These are phyloP conservation scores for Petunia secreta DNA, from an alignment of 257 asterid genomes.

Conservation along the genomic window DNA sequence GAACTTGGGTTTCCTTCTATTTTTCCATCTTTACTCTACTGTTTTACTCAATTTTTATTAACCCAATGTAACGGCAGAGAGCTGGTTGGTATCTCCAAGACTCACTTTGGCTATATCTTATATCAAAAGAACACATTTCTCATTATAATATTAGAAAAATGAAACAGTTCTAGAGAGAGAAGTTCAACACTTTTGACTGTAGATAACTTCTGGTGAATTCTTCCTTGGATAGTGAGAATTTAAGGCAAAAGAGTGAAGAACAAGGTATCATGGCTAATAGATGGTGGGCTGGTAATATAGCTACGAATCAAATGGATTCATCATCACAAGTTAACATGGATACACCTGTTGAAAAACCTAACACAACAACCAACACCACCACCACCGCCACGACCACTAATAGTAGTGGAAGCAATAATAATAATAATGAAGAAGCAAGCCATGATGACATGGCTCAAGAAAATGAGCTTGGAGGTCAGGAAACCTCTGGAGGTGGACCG, in stretches of 20 bases:
- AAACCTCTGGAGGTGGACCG: slow-evolving; percentile 28
- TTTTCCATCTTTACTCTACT: neutral
- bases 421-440: slow-evolving; percentile 43
- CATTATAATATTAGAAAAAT: neutral
- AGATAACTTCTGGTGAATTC: slow-evolving; percentile 17
- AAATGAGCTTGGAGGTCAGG: neutral
- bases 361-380: slow-evolving; percentile 9
- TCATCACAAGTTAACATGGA: slow-evolving; percentile 49
- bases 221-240: slow-evolving; percentile 34
- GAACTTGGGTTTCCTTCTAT: slow-evolving; percentile 16
- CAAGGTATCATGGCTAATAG: slow-evolving; percentile 55
- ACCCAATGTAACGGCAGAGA: slow-evolving; percentile 26
- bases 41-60: neutral
- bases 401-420: slow-evolving; percentile 46
- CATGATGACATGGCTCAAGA: slow-evolving; percentile 41
- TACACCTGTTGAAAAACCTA: neutral
- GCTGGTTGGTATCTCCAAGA: slow-evolving; percentile 31
- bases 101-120: slow-evolving; percentile 34
- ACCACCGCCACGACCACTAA: slow-evolving; percentile 35
- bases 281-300: slow-evolving; percentile 79
- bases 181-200: neutral
- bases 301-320: slow-evolving; percentile 59
- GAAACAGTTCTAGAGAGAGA: neutral
- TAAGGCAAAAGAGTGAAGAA: slow-evolving; percentile 32
- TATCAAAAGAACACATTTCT: slow-evolving; percentile 15